A percentile compares a stretch with the other conserved stretches of the same genome.
Evolutionary conservation across 2,329 filamentous ascomycete species (phyloP).

Genomic region (Aspergillus caelatus): DNA sequence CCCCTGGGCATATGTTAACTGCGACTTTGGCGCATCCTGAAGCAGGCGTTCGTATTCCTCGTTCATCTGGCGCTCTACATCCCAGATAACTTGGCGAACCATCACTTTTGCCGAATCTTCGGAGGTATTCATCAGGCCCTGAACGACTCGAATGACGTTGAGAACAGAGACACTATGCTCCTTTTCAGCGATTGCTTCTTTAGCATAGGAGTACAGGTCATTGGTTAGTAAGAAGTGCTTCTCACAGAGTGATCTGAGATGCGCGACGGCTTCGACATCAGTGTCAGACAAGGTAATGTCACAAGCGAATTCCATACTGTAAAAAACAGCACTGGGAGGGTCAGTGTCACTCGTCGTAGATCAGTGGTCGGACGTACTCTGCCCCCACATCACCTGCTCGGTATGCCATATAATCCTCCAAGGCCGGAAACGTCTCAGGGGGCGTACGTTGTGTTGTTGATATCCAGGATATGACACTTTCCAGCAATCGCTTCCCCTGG

Average conservation of each 20-base stretch:
- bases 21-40: not conserved
- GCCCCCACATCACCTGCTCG: slow-evolving; percentile 14
- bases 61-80: slow-evolving; percentile 15
- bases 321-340: slow-evolving; percentile 9
- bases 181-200: slow-evolving; percentile 13
- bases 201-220: slow-evolving; percentile 21
- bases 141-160: slow-evolving; percentile 16
- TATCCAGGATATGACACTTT: slow-evolving; percentile 13
- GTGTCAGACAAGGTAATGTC: not conserved
- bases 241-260: slow-evolving; percentile 11
- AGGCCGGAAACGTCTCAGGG: not conserved
- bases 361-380: not conserved
- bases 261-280: not conserved
- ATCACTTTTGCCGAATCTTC: slow-evolving; percentile 4
- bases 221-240: slow-evolving; percentile 19
- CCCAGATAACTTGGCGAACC: slow-evolving; percentile 9
- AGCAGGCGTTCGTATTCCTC: slow-evolving; percentile 11
- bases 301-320: slow-evolving; percentile 14
- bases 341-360: not conserved
- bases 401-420: slow-evolving; percentile 14
- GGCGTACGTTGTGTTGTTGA: not conserved
- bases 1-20: slow-evolving; percentile 11
- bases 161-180: slow-evolving; percentile 4
- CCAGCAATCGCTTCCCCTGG: slow-evolving; percentile 11
- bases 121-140: slow-evolving; percentile 5